Percentiles rank a stretch among this genome's conserved stretches.
Evolutionary conservation across 2,329 filamentous ascomycete genomes (phyloP).

Genomic region (Fusarium setosum): DNA sequence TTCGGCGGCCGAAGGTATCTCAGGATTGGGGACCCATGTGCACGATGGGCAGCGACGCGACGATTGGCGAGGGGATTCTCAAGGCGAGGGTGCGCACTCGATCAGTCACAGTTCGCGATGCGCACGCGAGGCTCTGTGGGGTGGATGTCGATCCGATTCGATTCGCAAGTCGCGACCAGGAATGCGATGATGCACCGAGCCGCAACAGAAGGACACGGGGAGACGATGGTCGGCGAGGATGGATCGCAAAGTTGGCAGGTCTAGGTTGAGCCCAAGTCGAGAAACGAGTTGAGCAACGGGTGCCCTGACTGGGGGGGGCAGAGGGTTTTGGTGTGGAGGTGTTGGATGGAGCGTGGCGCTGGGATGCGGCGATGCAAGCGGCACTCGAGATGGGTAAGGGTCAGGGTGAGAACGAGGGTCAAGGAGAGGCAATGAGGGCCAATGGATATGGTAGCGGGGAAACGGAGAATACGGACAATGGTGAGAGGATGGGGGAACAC

Average conservation of each 20-base stretch:
- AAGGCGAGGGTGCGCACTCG: conserved; percentile 31
- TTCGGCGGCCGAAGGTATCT: conserved; percentile 34
- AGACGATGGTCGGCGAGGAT: conserved; percentile 13
- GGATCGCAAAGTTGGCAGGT: conserved; percentile 35
- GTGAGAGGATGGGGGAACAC: conserved; percentile 10
- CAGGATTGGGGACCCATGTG: conserved; percentile 42
- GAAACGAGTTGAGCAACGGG: conserved; percentile 25
- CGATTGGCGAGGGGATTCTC: conserved; percentile 27
- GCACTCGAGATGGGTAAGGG: conserved; percentile 33
- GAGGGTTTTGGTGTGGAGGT: conserved; percentile 41
- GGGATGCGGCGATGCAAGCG: conserved; percentile 40
- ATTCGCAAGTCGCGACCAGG: conserved; percentile 35
- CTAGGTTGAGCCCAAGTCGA: conserved; percentile 25
- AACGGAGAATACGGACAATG: conserved; percentile 17
- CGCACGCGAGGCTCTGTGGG: conserved; percentile 39
- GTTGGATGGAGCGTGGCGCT: conserved; percentile 39
- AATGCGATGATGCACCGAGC: conserved; percentile 30
- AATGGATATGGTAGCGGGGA: conserved; percentile 22
- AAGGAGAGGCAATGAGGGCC: conserved; percentile 6
- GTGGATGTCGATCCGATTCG: conserved; percentile 29
- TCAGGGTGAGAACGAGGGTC: conserved; percentile 20
- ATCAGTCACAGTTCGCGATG: conserved; percentile 39
- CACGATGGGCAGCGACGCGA: conserved; percentile 38
- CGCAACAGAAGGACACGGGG: conserved; percentile 19
- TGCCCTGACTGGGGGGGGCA: conserved; percentile 36